Evolutionary conservation across 75 land plant species (phyloP).

Genomic region (Ceratopteris richardii): DNA sequence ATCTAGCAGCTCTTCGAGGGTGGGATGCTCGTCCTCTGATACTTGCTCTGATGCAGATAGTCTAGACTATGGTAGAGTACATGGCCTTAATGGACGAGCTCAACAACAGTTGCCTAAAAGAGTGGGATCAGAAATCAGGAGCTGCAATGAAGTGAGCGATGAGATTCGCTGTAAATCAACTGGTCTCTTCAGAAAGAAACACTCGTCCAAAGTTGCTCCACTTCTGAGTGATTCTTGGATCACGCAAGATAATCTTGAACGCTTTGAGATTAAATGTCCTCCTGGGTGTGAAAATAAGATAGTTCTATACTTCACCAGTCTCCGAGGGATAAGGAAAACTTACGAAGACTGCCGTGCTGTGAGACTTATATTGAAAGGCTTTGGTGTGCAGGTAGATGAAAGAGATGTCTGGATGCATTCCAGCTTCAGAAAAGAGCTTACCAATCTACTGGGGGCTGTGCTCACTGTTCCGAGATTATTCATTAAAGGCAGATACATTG

Average conservation of each 20-base stretch:
- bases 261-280: conserved; percentile 7
- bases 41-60: conserved; percentile 8
- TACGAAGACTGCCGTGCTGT: conserved; percentile 52
- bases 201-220: not conserved
- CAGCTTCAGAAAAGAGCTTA: conserved; percentile 39
- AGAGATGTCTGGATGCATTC: conserved; percentile 61
- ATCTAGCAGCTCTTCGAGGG: not conserved
- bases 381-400: conserved; percentile 49
- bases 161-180: not conserved
- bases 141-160: too few species aligned
- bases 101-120: too few species aligned
- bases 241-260: not conserved
- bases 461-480: conserved; percentile 52
- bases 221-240: not conserved
- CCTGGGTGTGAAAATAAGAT: conserved; percentile 25
- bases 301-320: conserved; percentile 53
- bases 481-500: conserved; percentile 53
- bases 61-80: not conserved
- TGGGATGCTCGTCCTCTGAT: not conserved
- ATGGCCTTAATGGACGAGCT: too few species aligned
- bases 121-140: too few species aligned
- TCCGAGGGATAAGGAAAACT: conserved; percentile 49
- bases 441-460: conserved; percentile 15
- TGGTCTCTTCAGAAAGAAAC: not conserved
- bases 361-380: conserved; percentile 36